phyloP scores from a whole-genome alignment of 495 filamentous ascomycete species.

The Penicillium nucicola region DNA sequence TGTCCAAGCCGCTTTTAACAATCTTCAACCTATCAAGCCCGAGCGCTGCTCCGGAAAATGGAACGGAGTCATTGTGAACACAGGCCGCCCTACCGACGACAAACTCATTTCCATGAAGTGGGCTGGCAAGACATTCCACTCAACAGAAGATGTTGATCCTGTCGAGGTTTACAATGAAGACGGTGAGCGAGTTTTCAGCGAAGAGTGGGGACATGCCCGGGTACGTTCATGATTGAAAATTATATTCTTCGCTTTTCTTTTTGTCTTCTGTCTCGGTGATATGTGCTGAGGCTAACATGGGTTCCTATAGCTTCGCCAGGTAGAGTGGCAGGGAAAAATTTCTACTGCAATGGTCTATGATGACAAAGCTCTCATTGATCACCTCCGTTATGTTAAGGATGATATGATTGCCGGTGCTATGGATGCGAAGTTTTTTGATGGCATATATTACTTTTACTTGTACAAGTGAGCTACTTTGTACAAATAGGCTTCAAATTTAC shows the following conservation, averaged over 20 bases:
- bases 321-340: conserved; percentile 18
- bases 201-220: conserved; percentile 14
- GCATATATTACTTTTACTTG: conserved; percentile 23
- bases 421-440: conserved; percentile 20
- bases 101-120: conserved; percentile 16
- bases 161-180: conserved; percentile 20
- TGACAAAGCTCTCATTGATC: conserved; percentile 27
- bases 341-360: conserved; percentile 30
- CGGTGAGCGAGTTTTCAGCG: conserved; percentile 9
- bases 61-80: conserved; percentile 24
- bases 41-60: conserved; percentile 19
- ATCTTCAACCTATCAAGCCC: conserved; percentile 10
- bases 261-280: background rate
- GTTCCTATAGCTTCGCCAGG: conserved; percentile 17
- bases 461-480: conserved; percentile 17
- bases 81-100: conserved; percentile 18
- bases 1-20: conserved; percentile 10
- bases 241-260: too few species aligned
- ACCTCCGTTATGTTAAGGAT: conserved; percentile 26
- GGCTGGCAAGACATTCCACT: conserved; percentile 26
- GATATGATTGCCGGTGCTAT: conserved; percentile 27
- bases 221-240: background rate
- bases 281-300: background rate
- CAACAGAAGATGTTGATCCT: conserved; percentile 27
- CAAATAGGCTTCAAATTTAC: too few species aligned